Evolutionary conservation across 768 basidiomycete genomes (phyloP).

Genomic region (Boletus pseudopeckii): DNA sequence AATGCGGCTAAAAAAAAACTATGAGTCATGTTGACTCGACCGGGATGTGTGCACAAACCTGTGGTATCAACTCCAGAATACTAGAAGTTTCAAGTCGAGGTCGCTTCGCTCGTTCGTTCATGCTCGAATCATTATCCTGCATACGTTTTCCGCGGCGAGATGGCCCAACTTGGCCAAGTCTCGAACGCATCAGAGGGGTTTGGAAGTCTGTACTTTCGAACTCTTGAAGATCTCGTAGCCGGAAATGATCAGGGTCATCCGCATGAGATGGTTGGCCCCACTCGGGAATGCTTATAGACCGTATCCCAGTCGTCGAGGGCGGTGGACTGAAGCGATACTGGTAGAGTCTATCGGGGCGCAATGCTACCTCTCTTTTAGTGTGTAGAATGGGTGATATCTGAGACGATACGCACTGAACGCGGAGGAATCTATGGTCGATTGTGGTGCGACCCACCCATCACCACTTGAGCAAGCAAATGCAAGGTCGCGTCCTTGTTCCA

Average conservation of each 20-base stretch:
- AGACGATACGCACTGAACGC: slow-evolving; percentile 22
- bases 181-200: background rate
- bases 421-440: slow-evolving; percentile 8
- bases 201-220: slow-evolving; percentile 39
- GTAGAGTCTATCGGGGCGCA: slow-evolving; percentile 19
- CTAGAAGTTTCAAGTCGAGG: slow-evolving; percentile 35
- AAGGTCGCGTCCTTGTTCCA: slow-evolving; percentile 24
- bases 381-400: background rate
- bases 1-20: slow-evolving; percentile 19
- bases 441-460: slow-evolving; percentile 21
- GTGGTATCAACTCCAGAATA: slow-evolving; percentile 41
- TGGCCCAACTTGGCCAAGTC: background rate
- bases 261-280: slow-evolving; percentile 37
- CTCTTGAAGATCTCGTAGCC: slow-evolving; percentile 40
- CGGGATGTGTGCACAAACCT: slow-evolving; percentile 34
- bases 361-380: slow-evolving; percentile 18
- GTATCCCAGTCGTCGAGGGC: background rate
- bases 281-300: slow-evolving; percentile 22
- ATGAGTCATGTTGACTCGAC: slow-evolving; percentile 11
- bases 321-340: slow-evolving; percentile 24
- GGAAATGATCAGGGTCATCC: slow-evolving; percentile 36
- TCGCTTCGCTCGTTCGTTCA: slow-evolving; percentile 28
- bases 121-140: background rate
- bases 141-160: slow-evolving; percentile 9
- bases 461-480: slow-evolving; percentile 11